Conservation (phyloP, 345 rosid species). For the Eucalyptus tenuipes region DNA sequence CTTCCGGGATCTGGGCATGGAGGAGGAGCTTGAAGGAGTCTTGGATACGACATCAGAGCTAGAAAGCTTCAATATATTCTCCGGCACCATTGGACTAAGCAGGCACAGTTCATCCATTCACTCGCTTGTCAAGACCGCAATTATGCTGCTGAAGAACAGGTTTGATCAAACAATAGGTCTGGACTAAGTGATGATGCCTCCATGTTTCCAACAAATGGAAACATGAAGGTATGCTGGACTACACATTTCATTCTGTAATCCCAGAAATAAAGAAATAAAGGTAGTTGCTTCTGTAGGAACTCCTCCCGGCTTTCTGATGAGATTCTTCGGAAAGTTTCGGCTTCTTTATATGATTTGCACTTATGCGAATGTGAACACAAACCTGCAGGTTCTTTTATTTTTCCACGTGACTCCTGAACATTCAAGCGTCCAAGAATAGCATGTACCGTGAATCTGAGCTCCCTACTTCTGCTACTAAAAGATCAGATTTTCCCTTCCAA, state of each 20-base stretch:
- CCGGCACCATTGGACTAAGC: conserved; percentile 60
- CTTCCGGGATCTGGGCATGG: conserved; percentile 37
- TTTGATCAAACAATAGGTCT: neutral
- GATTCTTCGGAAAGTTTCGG: neutral
- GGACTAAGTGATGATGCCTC: neutral
- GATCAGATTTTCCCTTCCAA: neutral
- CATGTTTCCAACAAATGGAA: neutral
- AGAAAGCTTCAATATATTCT: conserved; percentile 74
- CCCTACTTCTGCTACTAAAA: neutral
- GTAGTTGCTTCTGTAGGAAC: neutral
- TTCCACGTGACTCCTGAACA: neutral
- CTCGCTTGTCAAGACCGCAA: conserved; percentile 26
- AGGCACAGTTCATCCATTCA: conserved; percentile 56
- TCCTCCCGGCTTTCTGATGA: neutral
- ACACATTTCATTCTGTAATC: neutral
- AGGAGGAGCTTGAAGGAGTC: conserved; percentile 43
- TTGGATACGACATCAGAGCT: conserved; percentile 68
- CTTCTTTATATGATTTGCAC: neutral
- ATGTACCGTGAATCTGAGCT: neutral
- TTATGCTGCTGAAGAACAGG: neutral
- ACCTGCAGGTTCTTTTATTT: neutral
- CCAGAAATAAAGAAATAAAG: neutral
- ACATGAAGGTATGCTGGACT: neutral
- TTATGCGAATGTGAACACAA: neutral
- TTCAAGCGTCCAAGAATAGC: neutral